Evolutionary conservation across 2,329 filamentous ascomycete species (phyloP).

Genomic region (Ophiocordyceps robertsii): DNA sequence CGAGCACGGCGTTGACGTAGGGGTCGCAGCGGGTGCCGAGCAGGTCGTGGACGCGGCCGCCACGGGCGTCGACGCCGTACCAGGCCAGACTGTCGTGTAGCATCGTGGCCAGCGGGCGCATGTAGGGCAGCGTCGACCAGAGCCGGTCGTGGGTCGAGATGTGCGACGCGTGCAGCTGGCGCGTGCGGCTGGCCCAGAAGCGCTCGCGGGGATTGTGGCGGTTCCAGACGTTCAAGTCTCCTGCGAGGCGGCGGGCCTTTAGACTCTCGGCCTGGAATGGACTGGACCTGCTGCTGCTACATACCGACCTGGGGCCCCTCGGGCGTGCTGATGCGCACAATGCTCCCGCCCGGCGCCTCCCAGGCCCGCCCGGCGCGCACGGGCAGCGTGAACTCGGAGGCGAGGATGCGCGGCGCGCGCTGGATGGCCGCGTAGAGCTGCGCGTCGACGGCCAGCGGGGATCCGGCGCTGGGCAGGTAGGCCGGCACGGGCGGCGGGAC

Average conservation of each 20-base stretch:
- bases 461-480: constrained; percentile 29
- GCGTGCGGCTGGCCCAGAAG: constrained; percentile 71
- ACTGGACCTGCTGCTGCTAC: background rate
- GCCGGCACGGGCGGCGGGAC: constrained; percentile 35
- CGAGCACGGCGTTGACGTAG: constrained; percentile 65
- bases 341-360: constrained; percentile 51
- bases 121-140: constrained; percentile 66
- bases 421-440: constrained; percentile 49
- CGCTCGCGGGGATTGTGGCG: constrained; percentile 61
- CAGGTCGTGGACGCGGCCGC: constrained; percentile 62
- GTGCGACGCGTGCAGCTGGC: constrained; percentile 67
- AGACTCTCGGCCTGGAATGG: too few relatives aligned
- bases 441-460: constrained; percentile 29
- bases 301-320: constrained; percentile 62
- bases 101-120: constrained; percentile 63
- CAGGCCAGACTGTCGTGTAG: constrained; percentile 49
- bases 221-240: constrained; percentile 76
- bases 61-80: constrained; percentile 48
- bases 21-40: constrained; percentile 75
- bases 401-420: constrained; percentile 23
- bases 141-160: constrained; percentile 58
- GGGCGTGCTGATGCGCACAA: constrained; percentile 63
- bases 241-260: too few relatives aligned
- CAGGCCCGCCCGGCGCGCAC: constrained; percentile 65
- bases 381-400: constrained; percentile 48